Evolutionary conservation across 345 rosid genomes (phyloP).

Genomic region (Sisymbrium irio): DNA sequence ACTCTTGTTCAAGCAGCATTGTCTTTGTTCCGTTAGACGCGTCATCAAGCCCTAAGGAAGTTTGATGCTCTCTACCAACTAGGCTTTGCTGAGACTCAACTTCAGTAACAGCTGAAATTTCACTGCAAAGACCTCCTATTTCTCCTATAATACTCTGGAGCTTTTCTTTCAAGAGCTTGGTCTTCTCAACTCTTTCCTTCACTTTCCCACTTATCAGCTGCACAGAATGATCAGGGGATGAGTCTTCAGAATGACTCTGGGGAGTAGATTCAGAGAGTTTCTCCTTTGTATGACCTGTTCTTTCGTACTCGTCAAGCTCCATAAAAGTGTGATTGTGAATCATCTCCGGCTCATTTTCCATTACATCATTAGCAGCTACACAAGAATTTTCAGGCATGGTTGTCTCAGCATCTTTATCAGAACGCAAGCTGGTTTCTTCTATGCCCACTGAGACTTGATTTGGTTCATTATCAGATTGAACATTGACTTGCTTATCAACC

Average conservation of each 20-base stretch:
- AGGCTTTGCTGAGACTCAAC: constrained; percentile 38
- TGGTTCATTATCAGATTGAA: constrained; percentile 11
- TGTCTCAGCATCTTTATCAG: constrained; percentile 8
- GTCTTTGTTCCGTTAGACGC: constrained; percentile 40
- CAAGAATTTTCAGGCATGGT: background rate
- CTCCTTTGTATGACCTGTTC: constrained; percentile 22
- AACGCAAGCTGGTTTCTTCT: constrained; percentile 17
- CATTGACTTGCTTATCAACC: background rate
- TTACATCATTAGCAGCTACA: background rate
- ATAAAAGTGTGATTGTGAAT: constrained; percentile 14
- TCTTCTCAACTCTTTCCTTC: constrained; percentile 44
- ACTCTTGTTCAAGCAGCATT: constrained; percentile 43
- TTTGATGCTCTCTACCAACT: constrained; percentile 26
- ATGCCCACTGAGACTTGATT: constrained; percentile 1
- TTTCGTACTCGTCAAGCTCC: constrained; percentile 21
- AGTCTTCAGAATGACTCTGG: background rate
- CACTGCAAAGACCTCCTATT: constrained; percentile 42
- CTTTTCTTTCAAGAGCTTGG: constrained; percentile 48
- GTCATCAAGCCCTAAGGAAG: constrained; percentile 31
- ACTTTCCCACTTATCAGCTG: constrained; percentile 42
- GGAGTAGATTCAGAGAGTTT: constrained; percentile 33
- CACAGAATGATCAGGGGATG: constrained; percentile 9
- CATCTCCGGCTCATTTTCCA: constrained; percentile 15
- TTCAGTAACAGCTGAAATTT: constrained; percentile 46
- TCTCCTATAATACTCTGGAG: constrained; percentile 55